phyloP scores from a whole-genome alignment of 78 protist species.

The Dictyostelium citrinum region DNA sequence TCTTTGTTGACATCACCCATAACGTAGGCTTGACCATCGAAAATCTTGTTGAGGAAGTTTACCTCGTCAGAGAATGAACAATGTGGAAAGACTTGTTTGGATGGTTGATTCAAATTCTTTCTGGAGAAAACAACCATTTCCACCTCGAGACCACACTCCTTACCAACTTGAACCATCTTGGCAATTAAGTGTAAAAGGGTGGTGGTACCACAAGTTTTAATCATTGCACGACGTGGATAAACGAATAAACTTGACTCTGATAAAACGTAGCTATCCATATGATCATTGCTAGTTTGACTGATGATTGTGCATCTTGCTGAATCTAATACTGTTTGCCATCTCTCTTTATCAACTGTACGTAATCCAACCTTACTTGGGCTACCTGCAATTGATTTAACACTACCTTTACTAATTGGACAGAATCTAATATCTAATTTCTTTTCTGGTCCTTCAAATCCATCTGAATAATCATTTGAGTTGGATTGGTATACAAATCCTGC shows the following conservation, averaged over 20 bases:
- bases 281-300: conserved; percentile 60
- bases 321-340: conserved; percentile 81
- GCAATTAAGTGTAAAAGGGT: conserved; percentile 86
- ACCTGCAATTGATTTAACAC: not conserved
- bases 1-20: conserved; percentile 91
- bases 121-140: conserved; percentile 86
- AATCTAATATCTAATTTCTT: conserved; percentile 92
- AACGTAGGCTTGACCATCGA: conserved; percentile 80
- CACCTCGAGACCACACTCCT: conserved; percentile 36
- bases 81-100: conserved; percentile 88
- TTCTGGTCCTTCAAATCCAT: conserved; percentile 96
- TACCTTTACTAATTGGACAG: conserved; percentile 5
- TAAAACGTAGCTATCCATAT: conserved; percentile 87
- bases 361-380: conserved; percentile 24
- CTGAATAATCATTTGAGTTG: conserved; percentile 7
- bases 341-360: conserved; percentile 53
- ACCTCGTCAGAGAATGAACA: conserved; percentile 85
- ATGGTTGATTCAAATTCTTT: conserved; percentile 88
- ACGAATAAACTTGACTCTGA: conserved; percentile 93
- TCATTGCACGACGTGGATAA: conserved; percentile 70
- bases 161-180: conserved; percentile 59
- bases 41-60: conserved; percentile 57
- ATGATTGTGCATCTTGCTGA: conserved; percentile 87
- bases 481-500: conserved; percentile 25
- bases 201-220: conserved; percentile 97